Percentiles rank a stretch among this genome's conserved stretches.
Evolutionary conservation across 2,329 filamentous ascomycete genomes (phyloP).

Genomic region (Botrytis hyacinthi): DNA sequence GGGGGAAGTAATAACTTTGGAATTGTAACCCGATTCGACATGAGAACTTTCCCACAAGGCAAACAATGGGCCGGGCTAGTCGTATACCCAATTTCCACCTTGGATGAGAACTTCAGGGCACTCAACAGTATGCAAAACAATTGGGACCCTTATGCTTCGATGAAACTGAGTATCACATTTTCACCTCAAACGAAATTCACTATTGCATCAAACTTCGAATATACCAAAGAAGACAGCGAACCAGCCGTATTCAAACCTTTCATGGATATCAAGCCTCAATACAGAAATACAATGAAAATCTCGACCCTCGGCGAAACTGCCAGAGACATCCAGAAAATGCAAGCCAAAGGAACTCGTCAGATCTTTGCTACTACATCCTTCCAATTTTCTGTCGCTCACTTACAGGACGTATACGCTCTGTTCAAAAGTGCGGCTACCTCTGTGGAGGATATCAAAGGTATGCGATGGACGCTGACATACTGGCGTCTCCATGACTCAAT

Average conservation of each 20-base stretch:
- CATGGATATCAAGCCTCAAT: background rate
- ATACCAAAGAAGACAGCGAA: background rate
- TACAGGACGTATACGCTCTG: background rate
- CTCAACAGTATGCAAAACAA: background rate
- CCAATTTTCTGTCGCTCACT: background rate
- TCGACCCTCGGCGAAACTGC: background rate
- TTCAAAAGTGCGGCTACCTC: background rate
- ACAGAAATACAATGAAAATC: slow-evolving; percentile 4
- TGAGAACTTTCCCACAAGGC: slow-evolving; percentile 40
- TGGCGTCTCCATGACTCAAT: background rate
- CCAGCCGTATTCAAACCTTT: slow-evolving; percentile 3
- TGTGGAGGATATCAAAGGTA: background rate
- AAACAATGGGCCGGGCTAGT: slow-evolving; percentile 24
- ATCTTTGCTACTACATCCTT: slow-evolving; percentile 2
- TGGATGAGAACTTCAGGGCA: background rate
- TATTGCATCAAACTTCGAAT: slow-evolving; percentile 1
- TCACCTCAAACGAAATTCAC: background rate
- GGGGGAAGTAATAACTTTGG: slow-evolving; percentile 48
- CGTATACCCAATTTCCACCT: background rate
- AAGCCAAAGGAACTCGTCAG: background rate
- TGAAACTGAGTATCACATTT: background rate
- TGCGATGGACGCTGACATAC: background rate
- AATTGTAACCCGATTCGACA: slow-evolving; percentile 48
- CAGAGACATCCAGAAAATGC: background rate
- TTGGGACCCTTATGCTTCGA: slow-evolving; percentile 5